Evolutionary conservation across 371 early-diverging fungal species (phyloP), one percentile per base, ranked within the genome.

Genomic region (Rhizopus stolonifer): DNA sequence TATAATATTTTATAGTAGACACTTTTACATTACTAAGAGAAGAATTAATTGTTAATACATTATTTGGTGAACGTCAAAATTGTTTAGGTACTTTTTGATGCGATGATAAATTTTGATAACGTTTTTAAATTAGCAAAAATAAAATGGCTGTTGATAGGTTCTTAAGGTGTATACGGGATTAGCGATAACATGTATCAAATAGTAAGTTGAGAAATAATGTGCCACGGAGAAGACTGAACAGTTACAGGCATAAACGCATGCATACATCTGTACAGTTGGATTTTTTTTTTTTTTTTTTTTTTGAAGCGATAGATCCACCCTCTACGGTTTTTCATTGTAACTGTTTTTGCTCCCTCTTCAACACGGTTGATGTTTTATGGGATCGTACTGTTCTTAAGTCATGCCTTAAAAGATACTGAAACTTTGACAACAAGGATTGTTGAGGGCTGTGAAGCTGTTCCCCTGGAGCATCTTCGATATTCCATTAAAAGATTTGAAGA

Each of bases 351-450:
- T 29, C 29, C 29, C 29, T 29, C 29, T 29, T 29, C 29, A 29
- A 29, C 29, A 29, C 29, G 29, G 2, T 29, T 29, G 29, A 29
- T 13, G 36, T 14, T 36, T 36, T 15, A 36, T 36, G 36, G 0
- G 36, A 36, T 36, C 36, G 15, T 36, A 36, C 36, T 36, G 36
- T n/a, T n/a, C 36, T 36, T 36, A 36, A 36, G 36, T 36, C 36
- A 36, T 36, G 36, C 36, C 36, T 36, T 36, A 36, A 29, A 36
- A 36, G 36, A 36, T n/a, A 36, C 36, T 36, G 29, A 29, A 36
- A n/a, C 11, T 36, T 36, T 36, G 36, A 36, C 15, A 36, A 36
- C 36, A 36, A 36, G 14, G 36, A 36, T 14, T 36, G 11, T 29
- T 29, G 2, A 29, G 29, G 2, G 29, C 29, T 29, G 29, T 29